Percentiles rank a stretch among this genome's conserved stretches.
phyloP scores from a whole-genome alignment of 2,329 filamentous ascomycete species.

The Teratosphaeria viscida region DNA sequence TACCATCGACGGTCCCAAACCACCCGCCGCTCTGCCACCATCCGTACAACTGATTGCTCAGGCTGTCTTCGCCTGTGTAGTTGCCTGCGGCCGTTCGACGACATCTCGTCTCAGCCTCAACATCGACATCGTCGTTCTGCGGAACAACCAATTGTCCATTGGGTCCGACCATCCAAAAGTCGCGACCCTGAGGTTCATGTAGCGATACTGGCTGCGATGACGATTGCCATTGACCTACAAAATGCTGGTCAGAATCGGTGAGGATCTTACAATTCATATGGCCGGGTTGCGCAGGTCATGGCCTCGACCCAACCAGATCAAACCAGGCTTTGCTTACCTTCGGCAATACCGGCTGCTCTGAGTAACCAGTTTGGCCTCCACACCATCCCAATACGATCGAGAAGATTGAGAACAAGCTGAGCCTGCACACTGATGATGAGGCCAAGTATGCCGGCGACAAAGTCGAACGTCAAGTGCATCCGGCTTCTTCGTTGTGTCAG shows the following conservation, averaged over 20 bases:
- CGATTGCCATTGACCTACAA: slow-evolving; percentile 3
- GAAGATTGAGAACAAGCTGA: slow-evolving; percentile 41
- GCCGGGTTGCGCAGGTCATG: too few relatives aligned
- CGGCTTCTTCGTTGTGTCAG: slow-evolving; percentile 67
- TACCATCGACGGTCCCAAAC: slow-evolving; percentile 74
- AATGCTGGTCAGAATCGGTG: too few relatives aligned
- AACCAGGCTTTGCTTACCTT: slow-evolving; percentile 9
- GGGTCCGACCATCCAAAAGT: slow-evolving; percentile 44
- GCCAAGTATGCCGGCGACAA: slow-evolving; percentile 62
- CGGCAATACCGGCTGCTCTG: slow-evolving; percentile 37
- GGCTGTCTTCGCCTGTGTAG: slow-evolving; percentile 49
- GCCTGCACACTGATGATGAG: slow-evolving; percentile 52
- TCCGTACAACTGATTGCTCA: slow-evolving; percentile 66
- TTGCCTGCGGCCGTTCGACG: slow-evolving; percentile 39
- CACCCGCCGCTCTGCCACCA: slow-evolving; percentile 79
- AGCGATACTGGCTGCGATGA: not conserved
- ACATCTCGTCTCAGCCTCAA: slow-evolving; percentile 67
- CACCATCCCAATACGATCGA: slow-evolving; percentile 51
- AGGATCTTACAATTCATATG: too few relatives aligned
- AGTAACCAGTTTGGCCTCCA: slow-evolving; percentile 55
- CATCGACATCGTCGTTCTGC: slow-evolving; percentile 57
- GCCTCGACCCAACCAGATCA: too few relatives aligned
- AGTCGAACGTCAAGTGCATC: slow-evolving; percentile 66
- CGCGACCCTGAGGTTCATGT: slow-evolving; percentile 19
- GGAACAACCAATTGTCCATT: slow-evolving; percentile 47